Conservation (phyloP, 2,329 filamentous ascomycete species). For the Monilinia polystroma region DNA sequence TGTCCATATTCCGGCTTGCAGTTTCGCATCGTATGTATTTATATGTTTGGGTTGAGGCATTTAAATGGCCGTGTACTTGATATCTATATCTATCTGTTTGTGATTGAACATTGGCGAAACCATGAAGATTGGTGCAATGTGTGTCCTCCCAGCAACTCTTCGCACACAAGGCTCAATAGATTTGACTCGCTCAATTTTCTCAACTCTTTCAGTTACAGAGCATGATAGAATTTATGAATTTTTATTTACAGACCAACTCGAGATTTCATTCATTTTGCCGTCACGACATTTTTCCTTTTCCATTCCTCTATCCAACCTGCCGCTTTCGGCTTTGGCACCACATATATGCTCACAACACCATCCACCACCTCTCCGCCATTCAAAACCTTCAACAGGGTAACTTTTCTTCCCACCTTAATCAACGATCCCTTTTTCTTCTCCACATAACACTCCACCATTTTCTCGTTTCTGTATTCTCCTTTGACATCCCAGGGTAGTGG, state of each 20-base stretch:
- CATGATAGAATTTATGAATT: background rate
- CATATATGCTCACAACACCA: slow-evolving; percentile 76
- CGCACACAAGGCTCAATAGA: background rate
- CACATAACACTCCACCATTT: slow-evolving; percentile 86
- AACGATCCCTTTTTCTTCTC: slow-evolving; percentile 78
- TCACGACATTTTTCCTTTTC: slow-evolving; percentile 67
- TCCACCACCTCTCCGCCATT: slow-evolving; percentile 80
- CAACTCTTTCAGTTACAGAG: background rate
- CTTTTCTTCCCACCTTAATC: slow-evolving; percentile 86
- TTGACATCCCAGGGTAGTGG: slow-evolving; percentile 81
- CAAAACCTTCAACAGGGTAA: slow-evolving; percentile 72
- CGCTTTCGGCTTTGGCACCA: slow-evolving; percentile 71
- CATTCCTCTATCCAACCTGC: slow-evolving; percentile 79
- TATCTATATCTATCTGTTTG: background rate
- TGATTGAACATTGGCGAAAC: too few species aligned
- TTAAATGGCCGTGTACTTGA: slow-evolving; percentile 20
- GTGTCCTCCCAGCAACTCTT: too few species aligned
- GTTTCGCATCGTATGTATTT: slow-evolving; percentile 21
- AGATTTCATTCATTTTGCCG: slow-evolving; percentile 22
- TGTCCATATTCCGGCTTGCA: slow-evolving; percentile 14
- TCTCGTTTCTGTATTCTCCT: slow-evolving; percentile 61
- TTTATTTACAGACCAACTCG: background rate
- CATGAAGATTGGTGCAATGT: background rate
- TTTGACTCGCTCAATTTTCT: background rate
- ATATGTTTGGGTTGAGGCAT: slow-evolving; percentile 16